Evolutionary conservation across 1,139 yeast species (phyloP), one percentile per base, ranked within the genome.

Genomic region (Suhomyces panamericanus): DNA sequence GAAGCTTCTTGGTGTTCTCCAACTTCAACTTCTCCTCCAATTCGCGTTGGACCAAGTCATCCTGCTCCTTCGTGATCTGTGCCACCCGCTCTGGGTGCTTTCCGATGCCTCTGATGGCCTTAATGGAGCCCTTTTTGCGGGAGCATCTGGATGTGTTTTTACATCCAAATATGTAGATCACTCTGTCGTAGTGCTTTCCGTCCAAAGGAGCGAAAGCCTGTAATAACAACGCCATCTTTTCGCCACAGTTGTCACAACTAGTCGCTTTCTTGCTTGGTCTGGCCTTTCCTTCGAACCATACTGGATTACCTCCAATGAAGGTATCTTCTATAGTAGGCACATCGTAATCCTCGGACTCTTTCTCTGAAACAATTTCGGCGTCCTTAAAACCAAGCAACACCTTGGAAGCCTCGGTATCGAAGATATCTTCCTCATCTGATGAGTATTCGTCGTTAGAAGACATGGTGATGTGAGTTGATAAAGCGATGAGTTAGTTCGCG

Each of bases 191-290:
- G 40, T 78, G 67, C n/a, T 83, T 75, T 32, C 77, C 78, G 26
- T 82, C 87, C 38, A 88, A 63, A 2, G 95, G 95, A 1, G 96
- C 85, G 64, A 77, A 85, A 2, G 93, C 85, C 62, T 93, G 98
- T 2, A 84, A 66, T 32, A 90, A 68, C 41, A 91, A 66, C 8
- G 87, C 81, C 85, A 89, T 73, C 28, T 74, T 67, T 11, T 69
- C 63, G 0, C 68, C 63, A 66, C 99, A 93, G 47, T 75, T 75
- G 42, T 77, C 79, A 69, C 99, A 93, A 15, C 66, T 65, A 4
- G 83, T 56, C 27, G 79, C 60, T 12, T 74, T 75, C 3, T 67
- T 67, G 10, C 73, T 63, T 0, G 96, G 95, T 12, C 66, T 62
- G 0, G 89, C 80, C 0, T 71, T 67, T 2, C 76, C 74, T 48